Conservation (phyloP, 306 rosid species). For the Ochetophila trinervis region DNA sequence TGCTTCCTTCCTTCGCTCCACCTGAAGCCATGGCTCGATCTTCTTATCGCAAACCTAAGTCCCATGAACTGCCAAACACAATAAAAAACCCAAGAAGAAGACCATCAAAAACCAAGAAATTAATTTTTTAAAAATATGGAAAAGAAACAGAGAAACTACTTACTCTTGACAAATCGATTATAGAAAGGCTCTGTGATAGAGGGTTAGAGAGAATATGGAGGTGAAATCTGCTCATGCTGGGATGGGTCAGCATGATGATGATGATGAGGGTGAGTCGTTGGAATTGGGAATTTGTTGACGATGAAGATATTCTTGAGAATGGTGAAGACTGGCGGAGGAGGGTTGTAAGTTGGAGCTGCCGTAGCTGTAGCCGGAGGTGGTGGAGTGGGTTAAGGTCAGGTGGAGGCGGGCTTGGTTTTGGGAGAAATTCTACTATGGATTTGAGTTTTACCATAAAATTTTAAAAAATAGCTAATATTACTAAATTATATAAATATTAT, state of each 20-base stretch:
- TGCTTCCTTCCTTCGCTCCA: slow-evolving; percentile 60
- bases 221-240: slow-evolving; percentile 90
- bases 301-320: slow-evolving; percentile 75
- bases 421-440: no score
- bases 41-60: slow-evolving; percentile 69
- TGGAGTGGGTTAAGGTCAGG: no score
- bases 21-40: slow-evolving; percentile 46
- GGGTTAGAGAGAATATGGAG: slow-evolving; percentile 57
- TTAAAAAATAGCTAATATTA: no score
- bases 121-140: no score
- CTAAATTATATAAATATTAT: no score
- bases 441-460: no score
- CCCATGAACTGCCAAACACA: slow-evolving; percentile 61
- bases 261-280: no score
- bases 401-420: no score
- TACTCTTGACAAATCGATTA: slow-evolving; percentile 60
- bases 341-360: no score
- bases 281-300: slow-evolving; percentile 55
- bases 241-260: slow-evolving; percentile 71
- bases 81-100: not conserved
- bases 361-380: no score
- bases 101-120: not conserved
- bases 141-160: slow-evolving; percentile 32
- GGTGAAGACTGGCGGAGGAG: slow-evolving; percentile 71
- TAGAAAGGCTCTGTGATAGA: slow-evolving; percentile 43